These are phyloP conservation scores for Haematococcus sp. DNA, from an alignment of 139 green algal genomes.

Conservation along the genomic window DNA sequence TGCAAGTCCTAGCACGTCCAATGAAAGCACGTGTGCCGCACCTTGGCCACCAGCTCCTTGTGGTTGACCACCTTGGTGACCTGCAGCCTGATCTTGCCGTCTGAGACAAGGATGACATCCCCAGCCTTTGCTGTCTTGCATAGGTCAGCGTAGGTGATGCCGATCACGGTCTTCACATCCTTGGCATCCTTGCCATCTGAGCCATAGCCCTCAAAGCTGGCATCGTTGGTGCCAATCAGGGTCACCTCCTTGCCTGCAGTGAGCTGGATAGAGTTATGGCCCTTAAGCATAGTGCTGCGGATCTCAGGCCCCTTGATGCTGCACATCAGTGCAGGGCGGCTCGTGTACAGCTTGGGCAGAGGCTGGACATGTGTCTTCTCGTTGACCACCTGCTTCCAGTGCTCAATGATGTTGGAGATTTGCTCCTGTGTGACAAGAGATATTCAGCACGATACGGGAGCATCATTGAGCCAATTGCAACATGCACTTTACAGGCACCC, in stretches of 20 bases:
- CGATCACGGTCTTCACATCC: constrained; percentile 13
- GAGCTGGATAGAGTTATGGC: too few relatives aligned
- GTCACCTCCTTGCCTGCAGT: not conserved
- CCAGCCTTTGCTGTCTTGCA: constrained; percentile 28
- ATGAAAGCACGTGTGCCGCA: too few relatives aligned
- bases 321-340: constrained; percentile 17
- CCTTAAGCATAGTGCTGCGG: constrained; percentile 56
- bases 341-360: constrained; percentile 15
- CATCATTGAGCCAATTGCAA: not conserved
- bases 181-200: not conserved
- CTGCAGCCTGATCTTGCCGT: constrained; percentile 41
- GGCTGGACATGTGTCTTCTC: not conserved
- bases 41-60: constrained; percentile 9
- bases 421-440: not conserved
- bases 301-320: constrained; percentile 56
- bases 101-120: constrained; percentile 44
- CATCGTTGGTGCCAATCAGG: constrained; percentile 38
- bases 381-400: constrained; percentile 6
- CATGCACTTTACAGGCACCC: not conserved
- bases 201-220: constrained; percentile 12
- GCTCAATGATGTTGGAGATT: not conserved
- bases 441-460: not conserved
- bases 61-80: constrained; percentile 28
- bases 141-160: constrained; percentile 27
- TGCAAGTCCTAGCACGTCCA: too few relatives aligned